Evolutionary conservation across 129 eudicot genomes (phyloP), one percentile per base, ranked within the genome.

Genomic region (sunflower (Helianthus annuus)): DNA sequence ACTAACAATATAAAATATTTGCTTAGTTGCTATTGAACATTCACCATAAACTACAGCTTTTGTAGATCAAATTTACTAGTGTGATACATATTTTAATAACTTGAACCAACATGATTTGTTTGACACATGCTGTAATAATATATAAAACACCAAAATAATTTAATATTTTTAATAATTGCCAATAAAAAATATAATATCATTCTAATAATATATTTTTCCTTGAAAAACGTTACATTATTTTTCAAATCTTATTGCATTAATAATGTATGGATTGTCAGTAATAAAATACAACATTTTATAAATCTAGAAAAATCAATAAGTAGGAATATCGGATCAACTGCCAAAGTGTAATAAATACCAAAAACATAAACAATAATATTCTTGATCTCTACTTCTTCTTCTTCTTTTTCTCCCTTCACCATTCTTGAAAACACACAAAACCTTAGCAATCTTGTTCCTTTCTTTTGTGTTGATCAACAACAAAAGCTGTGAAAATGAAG

Each of bases 241-340:
- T 63, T 15, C 15, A 63, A 39, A 38, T 3, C 40, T 52, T 40
- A n/a, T 65, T 40, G 4, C n/a, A 45, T 7, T 34, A 4, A 49
- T 49, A n/a, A 49, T 48, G 64, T 39, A 73, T 12, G 19, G 42
- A 49, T 73, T 73, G 48, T 53, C 51, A 70, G 63, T 53, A 53
- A 38, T 36, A 38, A 53, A 60, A 8, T 64, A 64, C 7, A 74
- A 1, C 27, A 53, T 38, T 36, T 63, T 6, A 63, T 39, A 61
- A 61, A 6, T 14, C 45, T 34, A 36, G 14, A 27, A 15, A 12
- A 60, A 24, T 60, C 8, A 46, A 39, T 44, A 77, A 24, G 48
- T 29, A 60, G 64, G 82, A 77, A 70, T 78, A 63, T 70, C 60
- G 40, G 67, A 71, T 78, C 82, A 78, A 78, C 72, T 53, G 48